Conservation (phyloP, 345 rosid genomes). For the Eucalyptus pumila region DNA sequence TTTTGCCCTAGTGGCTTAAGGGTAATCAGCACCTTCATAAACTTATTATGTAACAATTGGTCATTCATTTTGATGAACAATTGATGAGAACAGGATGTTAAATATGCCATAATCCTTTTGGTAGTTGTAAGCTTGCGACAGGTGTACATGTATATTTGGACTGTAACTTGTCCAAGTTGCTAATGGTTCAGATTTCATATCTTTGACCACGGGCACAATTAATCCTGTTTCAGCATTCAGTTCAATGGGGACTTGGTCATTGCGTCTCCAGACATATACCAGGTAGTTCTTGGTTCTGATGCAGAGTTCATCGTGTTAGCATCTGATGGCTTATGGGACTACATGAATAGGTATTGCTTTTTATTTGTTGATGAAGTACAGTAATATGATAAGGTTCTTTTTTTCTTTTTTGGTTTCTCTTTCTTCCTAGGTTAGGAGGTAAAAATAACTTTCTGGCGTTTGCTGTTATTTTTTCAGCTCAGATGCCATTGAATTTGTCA, state of each 20-base stretch:
- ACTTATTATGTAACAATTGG: background rate
- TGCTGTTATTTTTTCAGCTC: constrained; percentile 21
- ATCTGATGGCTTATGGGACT: constrained; percentile 97
- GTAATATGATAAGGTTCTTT: background rate
- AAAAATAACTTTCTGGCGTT: background rate
- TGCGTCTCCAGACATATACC: constrained; percentile 68
- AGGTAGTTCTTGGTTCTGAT: constrained; percentile 60
- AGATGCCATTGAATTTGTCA: constrained; percentile 62
- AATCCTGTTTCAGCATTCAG: constrained; percentile 30
- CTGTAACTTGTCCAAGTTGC: background rate
- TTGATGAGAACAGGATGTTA: background rate
- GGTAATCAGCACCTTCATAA: background rate
- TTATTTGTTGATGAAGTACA: background rate
- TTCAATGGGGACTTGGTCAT: constrained; percentile 67
- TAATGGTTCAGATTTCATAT: background rate
- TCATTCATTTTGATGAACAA: background rate
- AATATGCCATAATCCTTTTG: background rate
- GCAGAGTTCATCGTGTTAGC: constrained; percentile 75
- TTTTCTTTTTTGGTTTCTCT: background rate
- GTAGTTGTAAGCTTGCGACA: background rate
- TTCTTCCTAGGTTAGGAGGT: background rate
- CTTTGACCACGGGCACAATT: background rate
- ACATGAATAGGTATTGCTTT: constrained; percentile 53
- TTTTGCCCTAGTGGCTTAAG: background rate
- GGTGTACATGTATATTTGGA: background rate